These are phyloP conservation scores for Dictyostelium brefeldianum DNA, from an alignment of 78 protist genomes.

Conservation along the genomic window DNA sequence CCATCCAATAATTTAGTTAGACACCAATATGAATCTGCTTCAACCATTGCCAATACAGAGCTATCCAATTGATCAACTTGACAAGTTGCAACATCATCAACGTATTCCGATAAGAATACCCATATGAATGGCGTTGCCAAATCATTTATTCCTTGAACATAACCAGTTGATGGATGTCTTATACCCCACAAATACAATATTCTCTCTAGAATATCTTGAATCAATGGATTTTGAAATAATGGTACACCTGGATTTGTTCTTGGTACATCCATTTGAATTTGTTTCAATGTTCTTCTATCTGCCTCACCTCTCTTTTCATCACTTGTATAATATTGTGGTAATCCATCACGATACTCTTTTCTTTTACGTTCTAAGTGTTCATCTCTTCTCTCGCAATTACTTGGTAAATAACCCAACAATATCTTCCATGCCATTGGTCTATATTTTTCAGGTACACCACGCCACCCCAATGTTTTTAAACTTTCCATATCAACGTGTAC, in stretches of 20 bases:
- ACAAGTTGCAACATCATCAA: constrained; percentile 50
- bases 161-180: constrained; percentile 98
- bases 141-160: constrained; percentile 98
- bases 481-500: constrained; percentile 62
- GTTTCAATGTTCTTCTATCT: constrained; percentile 79
- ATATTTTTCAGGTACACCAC: constrained; percentile 47
- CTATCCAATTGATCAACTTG: constrained; percentile 52
- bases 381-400: constrained; percentile 75
- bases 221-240: constrained; percentile 82
- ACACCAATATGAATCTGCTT: constrained; percentile 98
- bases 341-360: constrained; percentile 76
- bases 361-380: constrained; percentile 79
- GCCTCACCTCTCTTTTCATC: constrained; percentile 69
- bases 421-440: constrained; percentile 81
- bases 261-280: constrained; percentile 94
- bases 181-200: constrained; percentile 96
- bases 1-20: constrained; percentile 88
- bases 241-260: constrained; percentile 88
- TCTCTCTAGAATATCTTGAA: constrained; percentile 90
- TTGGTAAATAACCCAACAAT: constrained; percentile 82
- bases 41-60: constrained; percentile 71
- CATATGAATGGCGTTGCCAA: constrained; percentile 92
- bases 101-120: constrained; percentile 80
- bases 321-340: constrained; percentile 48
- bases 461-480: constrained; percentile 66